Evolutionary conservation across 768 basidiomycete species (phyloP), one percentile per base, ranked within the genome.

Genomic region (Boletus speciosus): DNA sequence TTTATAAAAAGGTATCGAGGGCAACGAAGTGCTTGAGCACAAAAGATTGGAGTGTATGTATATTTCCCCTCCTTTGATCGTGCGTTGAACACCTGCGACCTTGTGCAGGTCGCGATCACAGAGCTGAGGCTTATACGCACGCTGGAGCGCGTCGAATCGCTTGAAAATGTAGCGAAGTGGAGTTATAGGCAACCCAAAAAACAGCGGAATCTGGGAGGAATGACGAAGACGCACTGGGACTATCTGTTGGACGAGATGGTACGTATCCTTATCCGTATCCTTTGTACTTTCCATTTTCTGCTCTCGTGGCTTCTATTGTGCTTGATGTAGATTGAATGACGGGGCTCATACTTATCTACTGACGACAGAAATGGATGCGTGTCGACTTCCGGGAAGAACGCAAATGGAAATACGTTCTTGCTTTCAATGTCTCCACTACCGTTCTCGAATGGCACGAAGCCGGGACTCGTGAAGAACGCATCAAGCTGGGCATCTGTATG

Each of bases 171-270:
- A 11, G 86, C 85, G 4, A 76, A 83, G 35, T 99, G 97, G 96
- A 88, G 89, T 60, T 91, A 96, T 62, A 76, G 96, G 49, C 97
- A 99, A 65, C 93, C 94, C 10, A 98, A 96, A 72, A 96, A 94
- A 71, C 91, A 95, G 65, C 79, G 90, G 54, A 88, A 84, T 29
- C 78, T 93, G 16, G 84, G 86, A 21, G 84, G 85, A 1, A 61
- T 86, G 46, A 74, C 77, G 3, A 97, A 95, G 72, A 83, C 87
- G 1, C 93, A 98, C 65, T 95, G 93, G 93, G 97, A 98, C 67
- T 90, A 94, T 70, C 76, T 99, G 34, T 72, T 99, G 70, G 96
- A 98, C 56, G 97, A 99, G 72, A 93, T 98, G 93, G 93, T 91
- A 51, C 61, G 81, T 74, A 19, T 29, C 38, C 16, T 40, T 32